phyloP scores from a whole-genome alignment of 495 filamentous ascomycete species.

The Penicillium diatomitis region DNA sequence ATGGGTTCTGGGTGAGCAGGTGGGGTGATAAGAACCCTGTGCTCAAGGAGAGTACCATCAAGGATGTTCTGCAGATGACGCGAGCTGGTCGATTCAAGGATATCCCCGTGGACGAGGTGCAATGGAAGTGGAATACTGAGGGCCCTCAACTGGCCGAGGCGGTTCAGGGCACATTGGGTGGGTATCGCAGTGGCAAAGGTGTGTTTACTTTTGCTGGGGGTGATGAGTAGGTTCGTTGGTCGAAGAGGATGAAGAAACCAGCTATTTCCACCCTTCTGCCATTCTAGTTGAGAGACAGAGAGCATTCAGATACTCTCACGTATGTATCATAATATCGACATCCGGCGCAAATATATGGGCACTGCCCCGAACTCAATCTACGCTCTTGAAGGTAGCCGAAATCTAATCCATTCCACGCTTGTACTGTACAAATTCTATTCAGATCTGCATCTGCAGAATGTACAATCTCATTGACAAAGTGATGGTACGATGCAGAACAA shows the following conservation, averaged over 20 bases:
- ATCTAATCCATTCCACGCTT: background rate
- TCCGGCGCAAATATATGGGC: background rate
- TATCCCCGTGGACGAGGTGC: constrained; percentile 65
- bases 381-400: background rate
- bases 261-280: no score
- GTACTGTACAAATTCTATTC: background rate
- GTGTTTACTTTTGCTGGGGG: constrained; percentile 67
- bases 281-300: no score
- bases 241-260: background rate
- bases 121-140: constrained; percentile 74
- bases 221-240: constrained; percentile 16
- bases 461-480: background rate
- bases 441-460: background rate
- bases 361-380: background rate
- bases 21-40: constrained; percentile 73
- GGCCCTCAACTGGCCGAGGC: constrained; percentile 50
- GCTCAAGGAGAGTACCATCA: constrained; percentile 68
- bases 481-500: background rate
- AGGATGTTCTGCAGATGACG: constrained; percentile 68
- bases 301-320: no score
- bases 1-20: constrained; percentile 88
- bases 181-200: constrained; percentile 78
- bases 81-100: constrained; percentile 71
- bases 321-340: constrained; percentile 6
- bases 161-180: constrained; percentile 67